Percentiles rank a stretch among this genome's conserved stretches.
These are phyloP conservation scores for Echium plantagineum DNA, from an alignment of 257 asterid species.

Conservation along the genomic window DNA sequence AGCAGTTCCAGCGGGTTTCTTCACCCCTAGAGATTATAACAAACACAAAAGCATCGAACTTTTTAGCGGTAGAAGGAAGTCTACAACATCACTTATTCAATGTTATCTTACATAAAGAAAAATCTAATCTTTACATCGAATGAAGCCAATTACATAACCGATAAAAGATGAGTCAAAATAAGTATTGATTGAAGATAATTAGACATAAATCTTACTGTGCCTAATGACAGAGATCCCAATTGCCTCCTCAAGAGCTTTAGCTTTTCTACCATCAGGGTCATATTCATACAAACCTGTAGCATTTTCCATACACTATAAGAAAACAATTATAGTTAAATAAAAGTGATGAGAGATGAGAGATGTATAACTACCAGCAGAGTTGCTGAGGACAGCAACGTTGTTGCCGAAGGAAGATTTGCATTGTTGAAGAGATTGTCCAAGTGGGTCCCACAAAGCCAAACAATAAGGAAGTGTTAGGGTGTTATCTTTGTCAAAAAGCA, in stretches of 20 bases:
- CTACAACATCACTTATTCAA: constrained; percentile 4
- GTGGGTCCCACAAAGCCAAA: constrained; percentile 77
- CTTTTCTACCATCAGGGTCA: constrained; percentile 76
- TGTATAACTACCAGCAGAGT: constrained; percentile 64
- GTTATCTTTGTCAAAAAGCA: constrained; percentile 91
- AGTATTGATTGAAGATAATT: background rate
- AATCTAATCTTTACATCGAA: background rate
- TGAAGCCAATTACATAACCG: background rate
- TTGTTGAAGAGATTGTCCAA: constrained; percentile 43
- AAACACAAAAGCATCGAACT: constrained; percentile 12
- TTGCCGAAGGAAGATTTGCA: constrained; percentile 73
- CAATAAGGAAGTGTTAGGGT: constrained; percentile 85
- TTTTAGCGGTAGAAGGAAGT: too few relatives aligned
- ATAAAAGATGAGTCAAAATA: background rate
- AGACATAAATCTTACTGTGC: constrained; percentile 44
- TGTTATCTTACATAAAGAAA: background rate
- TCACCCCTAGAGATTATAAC: constrained; percentile 33
- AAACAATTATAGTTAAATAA: constrained; percentile 3
- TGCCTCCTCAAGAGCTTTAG: constrained; percentile 61
- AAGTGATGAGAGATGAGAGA: background rate
- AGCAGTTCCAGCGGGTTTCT: constrained; percentile 93
- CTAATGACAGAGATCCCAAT: constrained; percentile 78
- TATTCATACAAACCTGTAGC: constrained; percentile 53
- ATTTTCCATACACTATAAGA: background rate
- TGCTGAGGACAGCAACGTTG: constrained; percentile 73